These are phyloP conservation scores for Elsinoe necatrix DNA, from an alignment of 2,329 filamentous ascomycete genomes.

Conservation along the genomic window DNA sequence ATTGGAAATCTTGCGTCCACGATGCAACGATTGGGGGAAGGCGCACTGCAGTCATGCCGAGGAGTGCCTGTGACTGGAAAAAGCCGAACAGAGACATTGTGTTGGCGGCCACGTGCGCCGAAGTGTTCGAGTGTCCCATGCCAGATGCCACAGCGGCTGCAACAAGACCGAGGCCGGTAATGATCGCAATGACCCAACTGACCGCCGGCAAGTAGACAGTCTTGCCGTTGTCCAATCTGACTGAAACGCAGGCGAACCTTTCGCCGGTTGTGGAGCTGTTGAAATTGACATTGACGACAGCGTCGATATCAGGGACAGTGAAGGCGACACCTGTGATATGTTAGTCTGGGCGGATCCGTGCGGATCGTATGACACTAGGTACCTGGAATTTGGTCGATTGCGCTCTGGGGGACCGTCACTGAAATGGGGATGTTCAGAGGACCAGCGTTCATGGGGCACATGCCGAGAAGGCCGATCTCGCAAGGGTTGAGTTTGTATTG, in stretches of 20 bases:
- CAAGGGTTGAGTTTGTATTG: slow-evolving; percentile 67
- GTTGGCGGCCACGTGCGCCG: slow-evolving; percentile 88
- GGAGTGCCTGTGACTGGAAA: slow-evolving; percentile 88
- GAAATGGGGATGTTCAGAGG: slow-evolving; percentile 63
- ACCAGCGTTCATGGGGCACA: slow-evolving; percentile 86
- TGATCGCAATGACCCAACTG: slow-evolving; percentile 81
- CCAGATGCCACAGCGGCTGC: slow-evolving; percentile 85
- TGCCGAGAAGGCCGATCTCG: slow-evolving; percentile 51
- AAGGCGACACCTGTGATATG: slow-evolving; percentile 79
- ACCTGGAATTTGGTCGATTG: slow-evolving; percentile 61
- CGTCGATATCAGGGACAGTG: slow-evolving; percentile 83
- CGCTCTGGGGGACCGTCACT: slow-evolving; percentile 47
- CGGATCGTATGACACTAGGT: too few relatives aligned
- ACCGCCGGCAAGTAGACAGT: slow-evolving; percentile 84
- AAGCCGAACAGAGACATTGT: slow-evolving; percentile 89
- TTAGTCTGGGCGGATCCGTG: too few relatives aligned
- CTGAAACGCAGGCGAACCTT: slow-evolving; percentile 78
- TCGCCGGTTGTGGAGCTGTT: slow-evolving; percentile 56
- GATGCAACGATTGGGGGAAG: slow-evolving; percentile 81
- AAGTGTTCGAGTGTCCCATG: slow-evolving; percentile 85
- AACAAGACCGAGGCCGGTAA: slow-evolving; percentile 73
- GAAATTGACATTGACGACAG: slow-evolving; percentile 72
- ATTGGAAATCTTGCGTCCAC: slow-evolving; percentile 97
- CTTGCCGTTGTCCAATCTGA: slow-evolving; percentile 79
- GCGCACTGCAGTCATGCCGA: slow-evolving; percentile 72